Evolutionary conservation across 1,284 basidiomycete species (phyloP).

Genomic region (Trichosporon sp.): DNA sequence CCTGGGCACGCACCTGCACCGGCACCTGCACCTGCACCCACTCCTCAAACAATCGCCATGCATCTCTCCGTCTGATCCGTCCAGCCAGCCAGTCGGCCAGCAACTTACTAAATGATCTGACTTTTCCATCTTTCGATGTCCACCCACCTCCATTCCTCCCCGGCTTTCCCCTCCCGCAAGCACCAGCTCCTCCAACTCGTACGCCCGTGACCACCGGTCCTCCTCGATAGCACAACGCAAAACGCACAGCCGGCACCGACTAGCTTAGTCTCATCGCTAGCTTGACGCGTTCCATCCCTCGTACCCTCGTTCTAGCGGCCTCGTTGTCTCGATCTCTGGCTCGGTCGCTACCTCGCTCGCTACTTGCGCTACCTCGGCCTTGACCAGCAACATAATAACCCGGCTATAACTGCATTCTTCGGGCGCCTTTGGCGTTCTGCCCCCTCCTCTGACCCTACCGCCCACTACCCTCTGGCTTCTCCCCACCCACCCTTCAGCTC

Average conservation of each 20-base stretch:
- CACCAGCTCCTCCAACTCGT: background rate
- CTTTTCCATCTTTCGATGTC: constrained; percentile 2
- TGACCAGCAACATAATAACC: background rate
- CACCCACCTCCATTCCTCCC: constrained; percentile 1
- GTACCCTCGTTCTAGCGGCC: background rate
- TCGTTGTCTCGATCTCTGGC: background rate
- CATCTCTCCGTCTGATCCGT: constrained; percentile 11
- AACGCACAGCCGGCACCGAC: constrained; percentile 4
- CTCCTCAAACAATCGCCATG: constrained; percentile 13
- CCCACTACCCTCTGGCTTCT: background rate
- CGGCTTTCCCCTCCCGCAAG: background rate
- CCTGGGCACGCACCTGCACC: background rate
- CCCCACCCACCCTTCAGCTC: background rate
- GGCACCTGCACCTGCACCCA: constrained; percentile 2
- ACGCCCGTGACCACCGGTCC: background rate
- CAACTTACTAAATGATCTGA: constrained; percentile 12
- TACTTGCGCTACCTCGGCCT: background rate
- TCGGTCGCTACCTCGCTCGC: constrained; percentile 3
- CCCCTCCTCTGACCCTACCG: background rate
- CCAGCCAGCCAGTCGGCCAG: background rate
- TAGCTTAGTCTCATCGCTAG: background rate
- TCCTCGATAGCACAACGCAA: background rate
- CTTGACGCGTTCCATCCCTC: background rate
- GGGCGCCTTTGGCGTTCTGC: background rate
- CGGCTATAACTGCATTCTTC: background rate